Evolutionary conservation across 1,284 basidiomycete genomes (phyloP).

Genomic region (Puccinia coronata): DNA sequence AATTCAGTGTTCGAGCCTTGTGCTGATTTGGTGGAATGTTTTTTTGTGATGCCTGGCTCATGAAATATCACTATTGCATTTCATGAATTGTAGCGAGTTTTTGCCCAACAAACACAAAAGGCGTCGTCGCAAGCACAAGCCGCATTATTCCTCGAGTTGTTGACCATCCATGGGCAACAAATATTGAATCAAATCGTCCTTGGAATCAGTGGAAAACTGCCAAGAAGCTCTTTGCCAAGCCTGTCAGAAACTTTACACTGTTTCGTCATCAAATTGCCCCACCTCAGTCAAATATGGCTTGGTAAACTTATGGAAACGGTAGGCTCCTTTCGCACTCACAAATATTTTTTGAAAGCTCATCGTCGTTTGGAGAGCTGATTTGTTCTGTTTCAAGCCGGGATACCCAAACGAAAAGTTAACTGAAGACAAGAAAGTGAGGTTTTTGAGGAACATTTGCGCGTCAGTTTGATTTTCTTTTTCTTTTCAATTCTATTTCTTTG

Average conservation of each 20-base stretch:
- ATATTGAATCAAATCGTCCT: slow-evolving; percentile 20
- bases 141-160: slow-evolving; percentile 24
- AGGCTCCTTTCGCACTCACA: background rate
- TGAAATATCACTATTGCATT: background rate
- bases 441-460: slow-evolving; percentile 31
- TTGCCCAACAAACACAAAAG: slow-evolving; percentile 28
- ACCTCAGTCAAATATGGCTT: slow-evolving; percentile 51
- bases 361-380: background rate
- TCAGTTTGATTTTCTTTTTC: background rate
- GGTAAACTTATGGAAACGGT: slow-evolving; percentile 51
- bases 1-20: background rate
- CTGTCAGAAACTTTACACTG: slow-evolving; percentile 56
- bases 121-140: slow-evolving; percentile 21
- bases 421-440: slow-evolving; percentile 29
- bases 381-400: slow-evolving; percentile 1
- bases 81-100: background rate
- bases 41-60: background rate
- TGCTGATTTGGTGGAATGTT: background rate
- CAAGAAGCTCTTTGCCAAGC: slow-evolving; percentile 51
- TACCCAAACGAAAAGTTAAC: slow-evolving; percentile 32
- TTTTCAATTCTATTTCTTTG: no score
- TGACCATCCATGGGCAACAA: slow-evolving; percentile 16
- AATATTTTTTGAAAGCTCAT: background rate
- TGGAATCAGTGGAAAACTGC: slow-evolving; percentile 32
- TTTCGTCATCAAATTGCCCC: slow-evolving; percentile 52